Conservation (phyloP, 345 rosid genomes). For the Hevea brasiliensis region DNA sequence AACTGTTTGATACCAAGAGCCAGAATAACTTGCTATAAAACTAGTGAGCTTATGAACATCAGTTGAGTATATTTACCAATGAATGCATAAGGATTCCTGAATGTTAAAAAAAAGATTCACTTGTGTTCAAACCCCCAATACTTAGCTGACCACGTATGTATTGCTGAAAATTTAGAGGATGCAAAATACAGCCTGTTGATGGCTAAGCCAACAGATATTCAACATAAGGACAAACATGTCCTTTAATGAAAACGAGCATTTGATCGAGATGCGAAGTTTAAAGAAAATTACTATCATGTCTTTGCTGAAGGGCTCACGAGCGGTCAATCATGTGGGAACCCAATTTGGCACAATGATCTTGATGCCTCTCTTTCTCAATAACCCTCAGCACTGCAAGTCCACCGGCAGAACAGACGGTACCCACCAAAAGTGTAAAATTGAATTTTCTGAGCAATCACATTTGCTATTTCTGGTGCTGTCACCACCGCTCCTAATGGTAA, state of each 20-base stretch:
- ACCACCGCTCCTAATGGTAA: constrained; percentile 95
- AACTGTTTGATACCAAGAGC: too few species aligned
- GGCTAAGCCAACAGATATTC: not conserved
- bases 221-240: not conserved
- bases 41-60: not conserved
- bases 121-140: not conserved
- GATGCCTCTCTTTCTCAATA: constrained; percentile 85
- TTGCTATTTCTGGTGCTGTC: constrained; percentile 95
- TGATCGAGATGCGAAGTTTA: constrained; percentile 11
- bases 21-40: too few species aligned
- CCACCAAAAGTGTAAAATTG: constrained; percentile 97
- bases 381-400: constrained; percentile 93
- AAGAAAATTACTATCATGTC: constrained; percentile 60
- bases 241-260: not conserved
- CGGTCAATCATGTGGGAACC: constrained; percentile 78
- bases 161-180: not conserved
- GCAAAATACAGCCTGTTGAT: not conserved
- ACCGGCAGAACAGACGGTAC: constrained; percentile 88
- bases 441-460: constrained; percentile 76
- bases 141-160: not conserved
- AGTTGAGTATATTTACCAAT: not conserved
- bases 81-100: not conserved
- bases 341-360: constrained; percentile 70
- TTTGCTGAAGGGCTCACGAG: constrained; percentile 63
- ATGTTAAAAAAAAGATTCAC: not conserved